Evolutionary conservation across 805 yeast species (phyloP).

Genomic region (Sugiyamaella marilandica): DNA sequence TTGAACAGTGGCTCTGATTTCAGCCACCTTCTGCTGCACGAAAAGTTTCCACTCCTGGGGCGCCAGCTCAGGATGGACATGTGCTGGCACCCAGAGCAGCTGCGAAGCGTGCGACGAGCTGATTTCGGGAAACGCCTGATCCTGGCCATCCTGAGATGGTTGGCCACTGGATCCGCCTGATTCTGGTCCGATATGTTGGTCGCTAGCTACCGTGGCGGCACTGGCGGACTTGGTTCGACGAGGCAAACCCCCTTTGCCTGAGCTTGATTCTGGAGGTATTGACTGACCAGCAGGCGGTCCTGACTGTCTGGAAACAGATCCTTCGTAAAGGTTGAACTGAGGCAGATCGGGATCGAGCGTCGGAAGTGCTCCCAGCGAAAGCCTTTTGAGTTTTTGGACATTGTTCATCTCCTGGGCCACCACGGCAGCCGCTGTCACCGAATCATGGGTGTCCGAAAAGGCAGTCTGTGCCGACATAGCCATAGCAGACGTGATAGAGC

Average conservation of each 20-base stretch:
- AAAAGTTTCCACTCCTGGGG: conserved; percentile 65
- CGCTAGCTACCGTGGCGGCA: not conserved
- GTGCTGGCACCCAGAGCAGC: conserved; percentile 93
- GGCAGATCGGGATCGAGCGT: conserved; percentile 40
- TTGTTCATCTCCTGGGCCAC: conserved; percentile 40
- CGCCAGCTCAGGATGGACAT: conserved; percentile 88
- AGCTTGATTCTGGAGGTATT: conserved; percentile 5
- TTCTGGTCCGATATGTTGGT: not conserved
- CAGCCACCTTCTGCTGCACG: conserved; percentile 37
- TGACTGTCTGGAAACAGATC: conserved; percentile 4
- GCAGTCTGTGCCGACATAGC: not conserved
- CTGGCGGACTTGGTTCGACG: conserved; percentile 1
- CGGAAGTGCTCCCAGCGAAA: conserved; percentile 35
- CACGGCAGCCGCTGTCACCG: conserved; percentile 28
- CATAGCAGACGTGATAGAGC: not conserved
- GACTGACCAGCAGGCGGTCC: not conserved
- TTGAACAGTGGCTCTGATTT: conserved; percentile 26
- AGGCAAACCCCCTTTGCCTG: not conserved
- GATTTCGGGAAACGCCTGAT: conserved; percentile 1
- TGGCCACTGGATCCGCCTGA: not conserved
- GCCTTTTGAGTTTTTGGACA: conserved; percentile 38
- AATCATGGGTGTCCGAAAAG: conserved; percentile 11
- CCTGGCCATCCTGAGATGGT: not conserved
- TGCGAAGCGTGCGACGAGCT: conserved; percentile 21
- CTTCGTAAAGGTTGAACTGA: conserved; percentile 2